A percentile compares a stretch with the other conserved stretches of the same genome.
Evolutionary conservation across 2,329 filamentous ascomycete species (phyloP).

Genomic region (Penicillium aurantiogriseum): DNA sequence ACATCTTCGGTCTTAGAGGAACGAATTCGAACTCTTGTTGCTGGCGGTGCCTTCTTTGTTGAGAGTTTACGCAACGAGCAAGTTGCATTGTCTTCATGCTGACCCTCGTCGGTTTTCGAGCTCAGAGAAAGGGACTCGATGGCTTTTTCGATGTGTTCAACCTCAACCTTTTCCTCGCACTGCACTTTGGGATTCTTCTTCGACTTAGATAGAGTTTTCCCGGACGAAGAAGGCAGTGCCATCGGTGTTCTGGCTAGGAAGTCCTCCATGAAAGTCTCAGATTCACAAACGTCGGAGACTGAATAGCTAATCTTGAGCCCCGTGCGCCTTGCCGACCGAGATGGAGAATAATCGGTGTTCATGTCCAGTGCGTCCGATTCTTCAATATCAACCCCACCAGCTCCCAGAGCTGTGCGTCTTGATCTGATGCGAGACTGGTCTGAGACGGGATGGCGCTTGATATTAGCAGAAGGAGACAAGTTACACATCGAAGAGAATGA

Average conservation of each 20-base stretch:
- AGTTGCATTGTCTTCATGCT: neutral
- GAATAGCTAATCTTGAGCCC: slow-evolving; percentile 27
- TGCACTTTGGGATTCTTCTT: neutral
- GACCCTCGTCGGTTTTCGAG: neutral
- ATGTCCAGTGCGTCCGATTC: slow-evolving; percentile 6
- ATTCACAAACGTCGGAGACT: slow-evolving; percentile 10
- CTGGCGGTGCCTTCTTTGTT: neutral
- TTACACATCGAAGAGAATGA: slow-evolving; percentile 27
- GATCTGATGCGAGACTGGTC: slow-evolving; percentile 11
- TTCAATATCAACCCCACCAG: slow-evolving; percentile 13
- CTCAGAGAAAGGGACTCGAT: slow-evolving; percentile 23
- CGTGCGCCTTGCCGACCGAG: neutral
- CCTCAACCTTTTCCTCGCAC: neutral
- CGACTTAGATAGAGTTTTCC: neutral
- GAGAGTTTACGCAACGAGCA: neutral
- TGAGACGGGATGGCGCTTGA: slow-evolving; percentile 25
- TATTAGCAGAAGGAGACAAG: slow-evolving; percentile 14
- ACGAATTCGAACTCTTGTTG: neutral
- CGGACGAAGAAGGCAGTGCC: neutral
- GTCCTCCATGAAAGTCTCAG: neutral
- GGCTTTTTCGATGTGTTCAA: slow-evolving; percentile 21
- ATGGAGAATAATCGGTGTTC: slow-evolving; percentile 5
- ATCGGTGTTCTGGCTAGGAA: neutral
- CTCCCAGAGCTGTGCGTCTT: slow-evolving; percentile 6
- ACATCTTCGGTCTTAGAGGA: neutral